Base-by-base conservation (phyloP, 2,329 filamentous ascomycete genomes). In the Phaeosphaeriaceae sp. region DNA sequence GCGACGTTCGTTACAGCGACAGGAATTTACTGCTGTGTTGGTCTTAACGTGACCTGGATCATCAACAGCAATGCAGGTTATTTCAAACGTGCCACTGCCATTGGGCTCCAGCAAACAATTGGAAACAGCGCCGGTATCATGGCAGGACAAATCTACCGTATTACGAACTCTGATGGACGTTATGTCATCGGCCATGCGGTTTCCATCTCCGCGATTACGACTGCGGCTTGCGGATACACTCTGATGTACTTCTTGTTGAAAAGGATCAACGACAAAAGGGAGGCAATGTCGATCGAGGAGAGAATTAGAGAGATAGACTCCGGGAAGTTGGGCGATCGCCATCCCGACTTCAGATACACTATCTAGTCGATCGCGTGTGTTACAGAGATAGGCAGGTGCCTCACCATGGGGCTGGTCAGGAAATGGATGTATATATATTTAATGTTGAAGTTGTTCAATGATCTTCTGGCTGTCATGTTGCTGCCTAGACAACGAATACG, bases 71-170 rank as follows among this genome's bases (percentile, higher is more conserved):
- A 63, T 70, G 60, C 63, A 2, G 55, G 59, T 19, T 62, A 67
- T 50, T 75, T 57, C 26, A 62, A 61, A 43, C 59, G 59, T 44
- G 54, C 56, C 2, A 66, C 53, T 1, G 56, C 55, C 48, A 61
- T 65, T 28, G 53, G 53, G 0, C 13, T 54, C 3, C 58, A 63
- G 17, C 63, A 60, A 2, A 56, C 59, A 2, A 59, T 87, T 1
- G 85, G 84, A 2, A 86, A 83, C 2, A 74, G 82, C 1, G 85
- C 84, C 7, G 84, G 84, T 9, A 84, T 87, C 44, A 75, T 86
- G 3, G 83, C 85, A n/a, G 84, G 61, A 7, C 61, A 68, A 35
- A 63, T 68, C 19, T 66, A 35, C 30, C 30, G 30, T 35, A 6
- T 35, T 11, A 7, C 30, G 10, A 35, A 35, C 30, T 7, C 42